Conservation (phyloP, 2,329 filamentous ascomycete species). For the Aspergillus sp. region DNA sequence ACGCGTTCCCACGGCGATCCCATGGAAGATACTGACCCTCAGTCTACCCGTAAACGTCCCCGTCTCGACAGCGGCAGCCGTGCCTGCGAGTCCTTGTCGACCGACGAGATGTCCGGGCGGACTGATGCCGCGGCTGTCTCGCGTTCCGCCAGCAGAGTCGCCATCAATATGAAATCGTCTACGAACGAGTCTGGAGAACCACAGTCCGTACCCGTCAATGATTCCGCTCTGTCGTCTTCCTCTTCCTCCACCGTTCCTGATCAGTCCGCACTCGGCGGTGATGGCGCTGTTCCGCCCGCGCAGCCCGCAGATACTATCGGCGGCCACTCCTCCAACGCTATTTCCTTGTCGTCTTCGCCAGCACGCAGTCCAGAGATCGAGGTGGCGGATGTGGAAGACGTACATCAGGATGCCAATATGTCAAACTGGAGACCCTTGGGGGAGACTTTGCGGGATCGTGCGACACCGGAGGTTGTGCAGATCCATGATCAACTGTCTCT, state of each 20-base stretch:
- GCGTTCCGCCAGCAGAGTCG: conserved; percentile 39
- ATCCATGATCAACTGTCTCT: conserved; percentile 26
- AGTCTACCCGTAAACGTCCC: conserved; percentile 41
- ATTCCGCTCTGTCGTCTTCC: conserved; percentile 10
- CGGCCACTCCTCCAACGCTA: conserved; percentile 20
- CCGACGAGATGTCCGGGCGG: conserved; percentile 17
- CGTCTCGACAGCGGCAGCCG: conserved; percentile 41
- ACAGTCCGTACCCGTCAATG: neutral
- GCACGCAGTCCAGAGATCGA: conserved; percentile 43
- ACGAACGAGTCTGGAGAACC: conserved; percentile 1
- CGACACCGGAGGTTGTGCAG: conserved; percentile 28
- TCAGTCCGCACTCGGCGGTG: conserved; percentile 4
- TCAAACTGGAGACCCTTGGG: conserved; percentile 39
- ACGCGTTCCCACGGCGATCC: conserved; percentile 24
- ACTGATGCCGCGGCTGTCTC: conserved; percentile 21
- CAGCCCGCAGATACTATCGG: conserved; percentile 12
- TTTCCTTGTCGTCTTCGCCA: conserved; percentile 40
- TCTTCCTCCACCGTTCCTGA: conserved; percentile 8
- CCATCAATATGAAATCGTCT: conserved; percentile 42
- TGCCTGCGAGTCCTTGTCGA: conserved; percentile 28
- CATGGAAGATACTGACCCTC: conserved; percentile 36
- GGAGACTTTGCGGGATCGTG: conserved; percentile 26
- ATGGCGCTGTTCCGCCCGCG: conserved; percentile 7
- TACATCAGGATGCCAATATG: conserved; percentile 40
- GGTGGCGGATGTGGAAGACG: conserved; percentile 44